Evolutionary conservation across 148 eudicot species (phyloP).

Genomic region (Chenopodium suecicum): DNA sequence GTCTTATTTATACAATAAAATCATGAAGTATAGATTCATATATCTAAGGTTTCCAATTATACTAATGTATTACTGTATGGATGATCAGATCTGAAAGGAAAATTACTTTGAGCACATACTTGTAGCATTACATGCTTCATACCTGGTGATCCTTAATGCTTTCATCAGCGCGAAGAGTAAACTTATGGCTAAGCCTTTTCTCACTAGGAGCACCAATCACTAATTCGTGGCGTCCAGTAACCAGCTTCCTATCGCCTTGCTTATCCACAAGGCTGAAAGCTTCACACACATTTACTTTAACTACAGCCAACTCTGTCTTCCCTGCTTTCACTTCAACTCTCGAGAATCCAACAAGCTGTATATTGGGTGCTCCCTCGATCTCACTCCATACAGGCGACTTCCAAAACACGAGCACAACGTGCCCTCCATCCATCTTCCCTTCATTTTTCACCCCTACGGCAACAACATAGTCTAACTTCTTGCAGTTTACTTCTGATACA

Average conservation of each 20-base stretch:
- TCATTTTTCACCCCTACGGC: constrained; percentile 26
- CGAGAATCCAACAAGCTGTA: constrained; percentile 33
- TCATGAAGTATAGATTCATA: not conserved
- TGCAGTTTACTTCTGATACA: constrained; percentile 28
- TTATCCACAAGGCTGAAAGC: constrained; percentile 23
- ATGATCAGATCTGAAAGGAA: not conserved
- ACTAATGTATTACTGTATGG: too few species aligned
- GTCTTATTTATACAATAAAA: not conserved
- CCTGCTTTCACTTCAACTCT: constrained; percentile 29
- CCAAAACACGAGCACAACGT: constrained; percentile 32
- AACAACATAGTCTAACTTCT: constrained; percentile 10
- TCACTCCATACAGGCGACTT: constrained; percentile 10
- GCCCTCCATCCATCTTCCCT: constrained; percentile 31
- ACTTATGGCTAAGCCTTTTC: constrained; percentile 20
- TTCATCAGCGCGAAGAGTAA: constrained; percentile 12
- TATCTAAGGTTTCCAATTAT: too few species aligned
- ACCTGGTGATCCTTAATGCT: constrained; percentile 7
- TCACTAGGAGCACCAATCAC: constrained; percentile 34
- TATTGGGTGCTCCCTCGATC: constrained; percentile 27
- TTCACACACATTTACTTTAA: constrained; percentile 23
- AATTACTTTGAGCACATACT: not conserved
- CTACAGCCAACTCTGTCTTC: constrained; percentile 4
- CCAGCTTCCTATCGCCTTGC: constrained; percentile 29
- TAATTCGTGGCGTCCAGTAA: constrained; percentile 24
- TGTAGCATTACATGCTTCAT: not conserved